These are phyloP conservation scores for Strobilomyces confusus DNA, from an alignment of 768 basidiomycete species.

Conservation along the genomic window DNA sequence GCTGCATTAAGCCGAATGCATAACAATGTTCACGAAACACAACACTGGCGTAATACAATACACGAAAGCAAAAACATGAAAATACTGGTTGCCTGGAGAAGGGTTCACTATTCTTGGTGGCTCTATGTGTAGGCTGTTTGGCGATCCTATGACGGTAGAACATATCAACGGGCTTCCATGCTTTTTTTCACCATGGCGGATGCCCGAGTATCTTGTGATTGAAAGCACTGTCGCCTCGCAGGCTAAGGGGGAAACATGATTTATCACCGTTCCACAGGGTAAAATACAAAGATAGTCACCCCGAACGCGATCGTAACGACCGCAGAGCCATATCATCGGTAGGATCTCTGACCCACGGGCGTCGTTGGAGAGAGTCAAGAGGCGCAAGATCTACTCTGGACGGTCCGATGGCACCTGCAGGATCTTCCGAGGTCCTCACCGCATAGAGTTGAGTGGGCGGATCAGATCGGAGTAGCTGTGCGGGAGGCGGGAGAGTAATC, in stretches of 20 bases:
- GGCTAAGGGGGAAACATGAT: constrained; percentile 16
- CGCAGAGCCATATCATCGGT: constrained; percentile 60
- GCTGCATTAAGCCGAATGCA: constrained; percentile 24
- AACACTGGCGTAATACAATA: constrained; percentile 10
- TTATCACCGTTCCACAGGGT: constrained; percentile 20
- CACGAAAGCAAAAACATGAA: constrained; percentile 9
- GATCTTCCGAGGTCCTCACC: constrained; percentile 22
- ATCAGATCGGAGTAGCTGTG: constrained; percentile 28
- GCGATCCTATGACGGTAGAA: neutral
- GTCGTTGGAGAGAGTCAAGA: constrained; percentile 50
- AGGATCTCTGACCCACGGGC: constrained; percentile 58
- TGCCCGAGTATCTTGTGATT: constrained; percentile 1
- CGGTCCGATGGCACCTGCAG: constrained; percentile 19
- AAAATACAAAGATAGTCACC: constrained; percentile 30
- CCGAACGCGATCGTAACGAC: constrained; percentile 38
- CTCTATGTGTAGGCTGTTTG: neutral
- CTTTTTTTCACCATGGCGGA: constrained; percentile 4
- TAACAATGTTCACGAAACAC: constrained; percentile 12
- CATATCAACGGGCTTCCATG: neutral
- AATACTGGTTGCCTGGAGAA: neutral
- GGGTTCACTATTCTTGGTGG: neutral
- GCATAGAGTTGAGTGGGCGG: constrained; percentile 29
- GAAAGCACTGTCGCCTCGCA: constrained; percentile 9
- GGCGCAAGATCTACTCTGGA: constrained; percentile 50
- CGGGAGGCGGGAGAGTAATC: constrained; percentile 32